Percentiles rank a stretch among this genome's conserved stretches.
phyloP scores from a whole-genome alignment of 352 stramenopile genomes.

The Pythium phragmitis region DNA sequence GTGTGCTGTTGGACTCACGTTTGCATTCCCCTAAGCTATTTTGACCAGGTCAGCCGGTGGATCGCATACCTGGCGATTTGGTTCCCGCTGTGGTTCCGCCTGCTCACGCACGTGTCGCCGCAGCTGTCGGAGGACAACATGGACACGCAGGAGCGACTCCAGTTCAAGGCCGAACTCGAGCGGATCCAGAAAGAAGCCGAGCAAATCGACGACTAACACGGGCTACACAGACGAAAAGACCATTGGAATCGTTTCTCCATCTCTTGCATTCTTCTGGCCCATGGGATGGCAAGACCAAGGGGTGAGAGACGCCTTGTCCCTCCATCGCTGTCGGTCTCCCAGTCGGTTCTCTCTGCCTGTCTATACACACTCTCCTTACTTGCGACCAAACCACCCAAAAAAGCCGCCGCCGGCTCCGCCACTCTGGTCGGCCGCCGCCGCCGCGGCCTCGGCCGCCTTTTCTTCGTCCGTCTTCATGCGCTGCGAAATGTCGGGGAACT shows the following conservation, averaged over 20 bases:
- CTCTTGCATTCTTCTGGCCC: slow-evolving; percentile 10
- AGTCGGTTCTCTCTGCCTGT: neutral
- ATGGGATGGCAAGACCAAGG: neutral
- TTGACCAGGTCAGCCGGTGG: slow-evolving; percentile 65
- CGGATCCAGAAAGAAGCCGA: slow-evolving; percentile 31
- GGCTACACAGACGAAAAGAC: neutral
- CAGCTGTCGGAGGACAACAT: slow-evolving; percentile 57
- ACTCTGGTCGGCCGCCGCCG: slow-evolving; percentile 24
- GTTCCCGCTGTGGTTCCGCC: slow-evolving; percentile 77
- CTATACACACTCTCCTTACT: slow-evolving; percentile 36
- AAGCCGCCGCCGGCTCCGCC: slow-evolving; percentile 37
- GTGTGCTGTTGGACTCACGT: neutral
- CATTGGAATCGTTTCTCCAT: neutral
- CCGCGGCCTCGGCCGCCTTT: slow-evolving; percentile 53
- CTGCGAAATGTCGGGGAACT: slow-evolving; percentile 73
- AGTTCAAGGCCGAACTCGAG: slow-evolving; percentile 56
- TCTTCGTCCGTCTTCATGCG: slow-evolving; percentile 77
- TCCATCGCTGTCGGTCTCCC: neutral
- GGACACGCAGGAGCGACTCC: slow-evolving; percentile 41
- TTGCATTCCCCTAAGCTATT: slow-evolving; percentile 40
- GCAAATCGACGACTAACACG: slow-evolving; percentile 19
- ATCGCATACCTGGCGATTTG: slow-evolving; percentile 81
- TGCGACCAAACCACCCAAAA: slow-evolving; percentile 79
- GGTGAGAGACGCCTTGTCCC: neutral
- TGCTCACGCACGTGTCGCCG: slow-evolving; percentile 67